Base-by-base conservation (phyloP, 805 yeast genomes). In the Kluyveromyces siamensis region DNA sequence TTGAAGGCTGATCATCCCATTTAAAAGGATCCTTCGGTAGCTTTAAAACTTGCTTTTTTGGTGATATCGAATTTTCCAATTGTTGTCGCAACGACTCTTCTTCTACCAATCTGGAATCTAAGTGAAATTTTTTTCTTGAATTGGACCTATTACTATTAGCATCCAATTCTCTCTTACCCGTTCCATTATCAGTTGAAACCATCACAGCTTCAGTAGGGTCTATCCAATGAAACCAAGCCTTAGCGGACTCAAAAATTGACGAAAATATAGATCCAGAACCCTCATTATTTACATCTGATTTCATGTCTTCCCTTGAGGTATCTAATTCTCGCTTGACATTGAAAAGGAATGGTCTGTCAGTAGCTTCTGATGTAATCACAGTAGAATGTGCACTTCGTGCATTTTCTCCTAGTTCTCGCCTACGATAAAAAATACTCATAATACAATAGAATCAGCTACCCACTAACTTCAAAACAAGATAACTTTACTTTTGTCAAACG, bases 11-110 rank as follows among this genome's bases (percentile, higher is more conserved):
- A 10, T 50, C 52, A 48, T 55, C 53, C 67, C 67, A 64, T 13
- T 57, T 54, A 43, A 61, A 61, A 6, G 67, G 67, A 51, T 62
- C 67, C 40, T 54, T 62, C 8, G 57, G 56, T 17, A 56, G 47
- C 6, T 47, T 44, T 27, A 57, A 44, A 18, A 30, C 30, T 7
- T 43, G 37, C 27, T 30, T 37, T 18, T 52, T 49, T n/a, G 51
- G 50, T 2, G 51, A 43, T 6, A 50, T 45, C 14, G 49, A 44
- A 33, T 41, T n/a, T 27, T 49, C 30, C 8, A 45, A 40, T 40
- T 42, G 46, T 17, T 41, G 47, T 7, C 45, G 41, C 18, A 47
- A 37, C 14, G 40, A 42, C 39, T 45, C 44, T 21, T 33, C 17
- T 17, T 44, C 41, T 17, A 30, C n/a, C n/a, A 33, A 13, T 13